Percentiles rank a stretch among this genome's conserved stretches.
phyloP scores from a whole-genome alignment of 2,329 filamentous ascomycete genomes.

The Trichoderma arundinaceum region DNA sequence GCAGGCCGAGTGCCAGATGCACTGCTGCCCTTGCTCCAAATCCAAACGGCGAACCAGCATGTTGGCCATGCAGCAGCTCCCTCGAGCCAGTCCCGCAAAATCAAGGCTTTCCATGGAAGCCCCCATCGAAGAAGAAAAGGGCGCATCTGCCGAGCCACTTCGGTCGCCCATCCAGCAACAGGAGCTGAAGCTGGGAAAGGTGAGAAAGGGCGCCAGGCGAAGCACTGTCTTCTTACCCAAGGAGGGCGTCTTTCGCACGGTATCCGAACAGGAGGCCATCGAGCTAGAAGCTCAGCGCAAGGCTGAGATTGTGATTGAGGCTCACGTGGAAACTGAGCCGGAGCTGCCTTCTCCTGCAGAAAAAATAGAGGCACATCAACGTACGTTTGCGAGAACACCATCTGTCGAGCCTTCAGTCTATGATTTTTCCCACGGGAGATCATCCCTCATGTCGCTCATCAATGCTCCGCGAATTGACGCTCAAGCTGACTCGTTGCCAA shows the following conservation, averaged over 20 bases:
- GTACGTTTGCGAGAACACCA: slow-evolving; percentile 62
- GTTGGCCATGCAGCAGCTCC: slow-evolving; percentile 34
- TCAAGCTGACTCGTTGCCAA: slow-evolving; percentile 44
- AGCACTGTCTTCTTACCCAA: slow-evolving; percentile 65
- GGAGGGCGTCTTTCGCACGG: slow-evolving; percentile 67
- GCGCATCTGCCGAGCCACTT: slow-evolving; percentile 36
- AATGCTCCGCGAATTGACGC: slow-evolving; percentile 57
- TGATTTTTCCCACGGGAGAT: slow-evolving; percentile 59
- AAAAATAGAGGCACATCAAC: slow-evolving; percentile 40
- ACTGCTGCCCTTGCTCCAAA: slow-evolving; percentile 66
- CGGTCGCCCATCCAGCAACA: slow-evolving; percentile 38
- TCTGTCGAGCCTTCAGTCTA: slow-evolving; percentile 67
- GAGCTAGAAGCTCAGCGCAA: slow-evolving; percentile 47
- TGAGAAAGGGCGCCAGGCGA: slow-evolving; percentile 51
- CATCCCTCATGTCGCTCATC: slow-evolving; percentile 66
- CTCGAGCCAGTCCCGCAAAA: slow-evolving; percentile 13
- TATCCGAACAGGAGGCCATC: slow-evolving; percentile 60
- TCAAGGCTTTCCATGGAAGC: slow-evolving; percentile 23
- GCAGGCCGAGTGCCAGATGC: slow-evolving; percentile 73
- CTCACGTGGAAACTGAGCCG: slow-evolving; percentile 34
- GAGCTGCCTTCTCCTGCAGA: slow-evolving; percentile 17
- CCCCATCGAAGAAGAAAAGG: slow-evolving; percentile 34
- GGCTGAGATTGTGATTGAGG: slow-evolving; percentile 34
- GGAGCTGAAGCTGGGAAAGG: slow-evolving; percentile 35
- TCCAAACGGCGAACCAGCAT: slow-evolving; percentile 34